Evolutionary conservation across 1,284 basidiomycete species (phyloP), one percentile per base, ranked within the genome.

Genomic region (Naganishia sp.): DNA sequence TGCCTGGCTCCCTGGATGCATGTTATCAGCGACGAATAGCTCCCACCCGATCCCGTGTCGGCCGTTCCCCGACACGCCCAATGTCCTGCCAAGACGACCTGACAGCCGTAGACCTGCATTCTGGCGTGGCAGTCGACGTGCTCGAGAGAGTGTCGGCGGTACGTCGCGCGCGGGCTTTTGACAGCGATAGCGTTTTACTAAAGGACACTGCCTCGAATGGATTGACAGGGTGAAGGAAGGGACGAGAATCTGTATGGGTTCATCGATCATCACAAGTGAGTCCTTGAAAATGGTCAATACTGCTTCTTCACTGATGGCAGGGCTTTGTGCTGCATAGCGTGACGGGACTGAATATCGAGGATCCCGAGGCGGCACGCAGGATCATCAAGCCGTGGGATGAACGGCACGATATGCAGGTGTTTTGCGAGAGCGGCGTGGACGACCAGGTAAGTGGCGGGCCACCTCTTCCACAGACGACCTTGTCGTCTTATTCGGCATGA

Each of bases 371-470:
- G 9, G 79, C 76, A 2, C 72, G 75, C 2, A 73, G 70, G 45
- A 75, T 79, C n/a, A 78, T 81, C 73, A 81, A 81, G 71, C 72
- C 75, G 0, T 81, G 80, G 80, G 79, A 80, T 63, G 75, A 79
- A 1, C 68, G 79, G 44, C 67, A 78, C 44, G 74, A 75, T 49
- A 78, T 79, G 66, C 73, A 75, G 43, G 42, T 68, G 4, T 76
- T 66, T 55, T 74, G 80, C 6, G 75, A 79, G 65, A 76, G 74
- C 21, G 79, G 79, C 16, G 78, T 80, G 0, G 80, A 81, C 55
- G 80, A 80, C 59, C 76, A 80, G 69, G 79, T 79, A 11, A 44
- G 28, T 31, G 33, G 6, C 25, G 9, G 10, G 11, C 55, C 33
- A 36, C 5, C 9, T 39, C 45, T 46, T 31, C 23, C n/a, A 16